These are phyloP conservation scores for Coriolopsis trogii DNA, from an alignment of 1,284 basidiomycete species.

Conservation along the genomic window DNA sequence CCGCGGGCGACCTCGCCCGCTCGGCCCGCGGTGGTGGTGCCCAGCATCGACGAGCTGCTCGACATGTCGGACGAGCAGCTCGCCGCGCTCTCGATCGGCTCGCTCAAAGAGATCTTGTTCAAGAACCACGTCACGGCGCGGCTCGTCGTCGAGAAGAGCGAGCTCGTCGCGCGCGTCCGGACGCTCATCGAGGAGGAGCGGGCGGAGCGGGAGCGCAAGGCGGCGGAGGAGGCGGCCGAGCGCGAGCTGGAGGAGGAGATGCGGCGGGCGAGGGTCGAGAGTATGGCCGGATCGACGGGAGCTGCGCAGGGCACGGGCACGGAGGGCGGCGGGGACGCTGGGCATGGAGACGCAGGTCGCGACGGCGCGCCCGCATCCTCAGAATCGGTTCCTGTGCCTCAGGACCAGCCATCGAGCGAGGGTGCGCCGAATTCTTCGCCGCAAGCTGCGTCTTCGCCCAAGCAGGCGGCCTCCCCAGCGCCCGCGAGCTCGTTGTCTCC, in stretches of 20 bases:
- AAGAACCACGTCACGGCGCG: slow-evolving; percentile 69
- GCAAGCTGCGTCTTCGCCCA: slow-evolving; percentile 15
- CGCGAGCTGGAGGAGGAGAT: slow-evolving; percentile 40
- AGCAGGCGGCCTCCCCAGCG: slow-evolving; percentile 28
- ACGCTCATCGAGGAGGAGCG: slow-evolving; percentile 70
- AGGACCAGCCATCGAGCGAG: background rate
- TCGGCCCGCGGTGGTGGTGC: slow-evolving; percentile 37
- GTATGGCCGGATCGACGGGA: slow-evolving; percentile 1
- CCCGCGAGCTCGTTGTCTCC: slow-evolving; percentile 26
- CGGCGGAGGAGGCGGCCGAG: slow-evolving; percentile 47
- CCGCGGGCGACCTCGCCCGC: slow-evolving; percentile 27
- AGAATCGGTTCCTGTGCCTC: background rate
- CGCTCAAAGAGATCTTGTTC: slow-evolving; percentile 77
- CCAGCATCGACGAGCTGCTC: slow-evolving; percentile 67
- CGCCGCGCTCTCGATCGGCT: slow-evolving; percentile 60
- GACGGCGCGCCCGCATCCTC: background rate
- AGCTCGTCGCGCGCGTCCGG: slow-evolving; percentile 71
- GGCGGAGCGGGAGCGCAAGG: slow-evolving; percentile 51
- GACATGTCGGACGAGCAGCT: slow-evolving; percentile 59
- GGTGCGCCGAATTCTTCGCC: background rate
- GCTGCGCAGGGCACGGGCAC: slow-evolving; percentile 3
- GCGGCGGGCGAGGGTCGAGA: slow-evolving; percentile 40
- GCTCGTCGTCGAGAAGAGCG: slow-evolving; percentile 70
- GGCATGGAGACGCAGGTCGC: background rate
- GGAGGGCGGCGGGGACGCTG: slow-evolving; percentile 3